These are phyloP conservation scores for Aspergillus nidulans DNA, from an alignment of 495 filamentous ascomycete species.

Conservation along the genomic window DNA sequence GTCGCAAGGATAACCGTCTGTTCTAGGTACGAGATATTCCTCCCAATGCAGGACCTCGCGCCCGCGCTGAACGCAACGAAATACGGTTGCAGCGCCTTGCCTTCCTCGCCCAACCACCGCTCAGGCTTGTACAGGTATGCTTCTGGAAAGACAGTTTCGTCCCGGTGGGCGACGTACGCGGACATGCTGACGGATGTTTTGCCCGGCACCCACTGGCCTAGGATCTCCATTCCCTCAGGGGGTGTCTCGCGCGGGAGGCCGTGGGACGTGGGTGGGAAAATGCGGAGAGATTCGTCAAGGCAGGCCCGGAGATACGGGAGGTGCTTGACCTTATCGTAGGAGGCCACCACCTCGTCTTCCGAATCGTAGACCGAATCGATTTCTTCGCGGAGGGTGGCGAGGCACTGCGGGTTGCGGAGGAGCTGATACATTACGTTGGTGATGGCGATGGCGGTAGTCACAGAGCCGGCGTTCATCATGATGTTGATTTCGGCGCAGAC, in stretches of 20 bases:
- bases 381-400: slow-evolving; percentile 54
- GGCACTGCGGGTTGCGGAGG: slow-evolving; percentile 45
- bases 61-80: slow-evolving; percentile 43
- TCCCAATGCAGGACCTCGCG: slow-evolving; percentile 41
- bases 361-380: slow-evolving; percentile 41
- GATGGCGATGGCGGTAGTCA: slow-evolving; percentile 52
- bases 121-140: slow-evolving; percentile 33
- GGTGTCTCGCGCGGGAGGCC: slow-evolving; percentile 35
- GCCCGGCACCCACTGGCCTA: slow-evolving; percentile 36
- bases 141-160: slow-evolving; percentile 28
- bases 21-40: slow-evolving; percentile 44
- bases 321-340: slow-evolving; percentile 42
- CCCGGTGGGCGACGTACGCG: slow-evolving; percentile 28
- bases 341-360: slow-evolving; percentile 32
- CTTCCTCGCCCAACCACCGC: slow-evolving; percentile 34
- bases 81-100: slow-evolving; percentile 38
- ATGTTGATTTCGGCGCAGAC: slow-evolving; percentile 32
- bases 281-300: slow-evolving; percentile 44
- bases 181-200: slow-evolving; percentile 31
- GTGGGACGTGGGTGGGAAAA: slow-evolving; percentile 37
- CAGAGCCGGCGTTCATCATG: slow-evolving; percentile 52
- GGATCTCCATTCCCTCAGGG: slow-evolving; percentile 33
- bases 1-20: slow-evolving; percentile 39
- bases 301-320: slow-evolving; percentile 42
- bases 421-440: slow-evolving; percentile 52